A percentile compares a stretch with the other conserved stretches of the same genome.
Conservation (phyloP, 2,329 filamentous ascomycete genomes). For the Nemania sp. region DNA sequence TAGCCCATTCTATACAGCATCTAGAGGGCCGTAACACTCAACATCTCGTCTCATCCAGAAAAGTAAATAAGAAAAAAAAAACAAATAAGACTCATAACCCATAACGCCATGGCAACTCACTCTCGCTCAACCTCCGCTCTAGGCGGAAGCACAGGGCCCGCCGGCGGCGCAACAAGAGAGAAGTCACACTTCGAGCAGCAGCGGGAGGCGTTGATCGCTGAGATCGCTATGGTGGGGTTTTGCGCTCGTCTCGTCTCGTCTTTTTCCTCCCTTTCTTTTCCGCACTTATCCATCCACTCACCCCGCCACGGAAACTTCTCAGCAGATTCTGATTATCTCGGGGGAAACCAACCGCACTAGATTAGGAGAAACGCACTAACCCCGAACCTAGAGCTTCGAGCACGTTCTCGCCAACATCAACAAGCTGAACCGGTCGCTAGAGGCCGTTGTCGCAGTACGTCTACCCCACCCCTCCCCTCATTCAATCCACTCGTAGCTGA, state of each 20-base stretch:
- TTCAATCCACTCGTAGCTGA: background rate
- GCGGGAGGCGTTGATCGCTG: constrained; percentile 75
- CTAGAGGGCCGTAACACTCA: background rate
- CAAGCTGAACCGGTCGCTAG: constrained; percentile 89
- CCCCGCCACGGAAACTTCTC: too few relatives aligned
- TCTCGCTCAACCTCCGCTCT: constrained; percentile 44
- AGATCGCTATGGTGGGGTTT: constrained; percentile 79
- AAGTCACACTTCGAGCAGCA: constrained; percentile 82
- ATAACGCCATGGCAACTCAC: constrained; percentile 30
- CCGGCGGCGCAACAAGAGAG: constrained; percentile 51
- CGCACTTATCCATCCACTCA: too few relatives aligned
- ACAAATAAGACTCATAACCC: background rate
- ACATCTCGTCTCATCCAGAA: background rate
- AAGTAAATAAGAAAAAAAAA: background rate
- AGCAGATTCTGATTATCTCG: too few relatives aligned
- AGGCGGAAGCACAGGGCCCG: constrained; percentile 25
- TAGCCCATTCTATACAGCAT: too few relatives aligned
- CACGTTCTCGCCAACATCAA: constrained; percentile 96
- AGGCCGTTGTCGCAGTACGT: constrained; percentile 87
- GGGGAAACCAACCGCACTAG: too few relatives aligned
- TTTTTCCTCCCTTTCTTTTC: too few relatives aligned
- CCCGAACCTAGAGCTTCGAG: constrained; percentile 74
- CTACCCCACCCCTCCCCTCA: background rate
- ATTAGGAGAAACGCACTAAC: background rate
- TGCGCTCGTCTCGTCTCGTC: constrained; percentile 23